Evolutionary conservation across 169 alveolate species (phyloP).

Genomic region (Perkinsus chesapeaki): DNA sequence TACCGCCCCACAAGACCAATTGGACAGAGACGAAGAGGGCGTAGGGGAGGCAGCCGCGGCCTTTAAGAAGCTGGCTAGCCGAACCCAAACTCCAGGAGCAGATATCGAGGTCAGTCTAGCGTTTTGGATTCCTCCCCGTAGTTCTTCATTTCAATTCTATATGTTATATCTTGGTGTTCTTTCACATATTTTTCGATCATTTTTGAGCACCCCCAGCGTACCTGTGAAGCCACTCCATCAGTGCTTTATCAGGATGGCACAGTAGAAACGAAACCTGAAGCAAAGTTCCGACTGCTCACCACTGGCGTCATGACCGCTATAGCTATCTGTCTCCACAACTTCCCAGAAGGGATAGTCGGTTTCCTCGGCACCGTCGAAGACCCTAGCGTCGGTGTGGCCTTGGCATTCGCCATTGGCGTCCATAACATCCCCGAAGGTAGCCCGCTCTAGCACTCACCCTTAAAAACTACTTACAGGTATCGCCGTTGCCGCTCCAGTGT

Average conservation of each 20-base stretch:
- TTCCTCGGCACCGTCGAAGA: constrained; percentile 9
- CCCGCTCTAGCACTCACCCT: not conserved
- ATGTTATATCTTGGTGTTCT: too few relatives aligned
- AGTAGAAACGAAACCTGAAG: not conserved
- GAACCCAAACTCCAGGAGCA: not conserved
- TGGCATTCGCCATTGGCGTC: constrained; percentile 19
- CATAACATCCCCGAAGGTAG: constrained; percentile 25
- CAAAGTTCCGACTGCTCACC: not conserved
- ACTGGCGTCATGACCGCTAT: not conserved
- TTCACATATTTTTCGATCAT: too few relatives aligned
- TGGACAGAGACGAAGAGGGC: not conserved
- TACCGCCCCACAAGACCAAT: not conserved
- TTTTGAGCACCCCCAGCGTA: too few relatives aligned
- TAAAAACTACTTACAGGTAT: not conserved
- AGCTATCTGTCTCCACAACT: constrained; percentile 19
- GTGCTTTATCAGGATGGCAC: not conserved
- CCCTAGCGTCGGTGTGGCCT: constrained; percentile 1
- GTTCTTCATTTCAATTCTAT: too few relatives aligned
- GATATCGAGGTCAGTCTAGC: not conserved
- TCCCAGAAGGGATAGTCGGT: constrained; percentile 17
- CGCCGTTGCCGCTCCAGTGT: not conserved
- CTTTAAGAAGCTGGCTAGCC: not conserved
- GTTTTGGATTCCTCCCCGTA: too few relatives aligned
- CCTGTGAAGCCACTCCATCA: too few relatives aligned
- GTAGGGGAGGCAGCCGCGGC: not conserved